phyloP scores from a whole-genome alignment of 805 yeast species.

The Candida incommunis region DNA sequence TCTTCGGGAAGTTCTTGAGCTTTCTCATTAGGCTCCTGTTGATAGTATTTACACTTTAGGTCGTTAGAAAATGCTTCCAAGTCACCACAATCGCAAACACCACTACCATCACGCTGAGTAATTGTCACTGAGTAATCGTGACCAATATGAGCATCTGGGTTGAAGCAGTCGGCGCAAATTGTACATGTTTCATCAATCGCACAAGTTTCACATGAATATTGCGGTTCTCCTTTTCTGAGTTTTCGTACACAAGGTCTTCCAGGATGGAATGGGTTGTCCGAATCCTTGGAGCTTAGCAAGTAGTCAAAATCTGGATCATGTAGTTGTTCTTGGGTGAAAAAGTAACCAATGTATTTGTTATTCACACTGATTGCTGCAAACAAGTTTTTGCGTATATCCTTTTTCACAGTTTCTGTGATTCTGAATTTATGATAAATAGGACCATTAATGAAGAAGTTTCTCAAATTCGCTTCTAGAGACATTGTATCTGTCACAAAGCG shows the following conservation, averaged over 20 bases:
- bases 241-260: constrained; percentile 62
- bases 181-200: constrained; percentile 78
- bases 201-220: constrained; percentile 61
- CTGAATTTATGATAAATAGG: constrained; percentile 7
- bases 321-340: constrained; percentile 6
- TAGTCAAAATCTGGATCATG: constrained; percentile 13
- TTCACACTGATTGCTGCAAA: constrained; percentile 9
- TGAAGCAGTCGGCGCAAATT: constrained; percentile 63
- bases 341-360: constrained; percentile 8
- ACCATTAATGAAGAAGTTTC: no score
- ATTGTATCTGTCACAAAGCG: no score
- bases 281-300: constrained; percentile 9
- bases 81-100: constrained; percentile 85
- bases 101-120: constrained; percentile 48
- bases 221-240: constrained; percentile 67
- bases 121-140: constrained; percentile 58
- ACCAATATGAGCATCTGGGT: constrained; percentile 51
- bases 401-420: constrained; percentile 8
- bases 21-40: constrained; percentile 13
- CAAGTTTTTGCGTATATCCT: constrained; percentile 22
- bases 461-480: no score
- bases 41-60: constrained; percentile 34
- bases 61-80: constrained; percentile 62
- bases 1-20: constrained; percentile 22
- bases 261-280: constrained; percentile 29